Conservation (phyloP, 2,329 filamentous ascomycete genomes). For the Aspergillus viridinutans region DNA sequence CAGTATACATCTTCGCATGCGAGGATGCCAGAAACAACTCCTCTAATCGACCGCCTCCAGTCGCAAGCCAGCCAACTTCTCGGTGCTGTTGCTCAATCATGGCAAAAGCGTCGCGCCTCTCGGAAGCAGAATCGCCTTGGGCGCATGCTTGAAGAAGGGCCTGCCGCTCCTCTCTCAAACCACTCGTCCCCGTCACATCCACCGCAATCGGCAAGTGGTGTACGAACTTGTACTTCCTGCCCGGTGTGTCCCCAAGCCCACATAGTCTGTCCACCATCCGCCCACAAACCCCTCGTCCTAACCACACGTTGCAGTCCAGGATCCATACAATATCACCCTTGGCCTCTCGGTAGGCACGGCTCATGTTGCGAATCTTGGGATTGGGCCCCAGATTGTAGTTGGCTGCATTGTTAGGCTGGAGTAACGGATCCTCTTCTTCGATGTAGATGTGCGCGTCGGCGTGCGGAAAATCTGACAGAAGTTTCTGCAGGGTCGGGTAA, state of each 20-base stretch:
- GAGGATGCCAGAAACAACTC: constrained; percentile 92
- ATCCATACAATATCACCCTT: constrained; percentile 89
- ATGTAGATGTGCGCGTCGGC: constrained; percentile 70
- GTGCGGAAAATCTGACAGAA: constrained; percentile 68
- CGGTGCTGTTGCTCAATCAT: constrained; percentile 11
- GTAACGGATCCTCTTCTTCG: constrained; percentile 73
- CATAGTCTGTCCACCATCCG: constrained; percentile 85
- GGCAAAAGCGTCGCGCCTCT: neutral
- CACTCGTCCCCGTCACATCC: constrained; percentile 52
- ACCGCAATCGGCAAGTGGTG: constrained; percentile 88
- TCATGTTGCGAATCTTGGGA: constrained; percentile 98
- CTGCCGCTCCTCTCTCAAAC: constrained; percentile 22
- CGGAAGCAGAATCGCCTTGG: constrained; percentile 6
- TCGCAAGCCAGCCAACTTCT: constrained; percentile 23
- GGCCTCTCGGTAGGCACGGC: constrained; percentile 83
- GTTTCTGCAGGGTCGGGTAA: constrained; percentile 64
- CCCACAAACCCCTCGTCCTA: constrained; percentile 70
- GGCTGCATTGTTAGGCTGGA: constrained; percentile 52
- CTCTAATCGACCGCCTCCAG: constrained; percentile 77
- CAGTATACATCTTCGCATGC: constrained; percentile 95
- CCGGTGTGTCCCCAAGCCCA: constrained; percentile 54
- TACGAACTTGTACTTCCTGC: constrained; percentile 74
- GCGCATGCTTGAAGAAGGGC: constrained; percentile 20
- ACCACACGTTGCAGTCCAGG: constrained; percentile 95
- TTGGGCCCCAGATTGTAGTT: constrained; percentile 74